Evolutionary conservation across 139 green algal species (phyloP).

Genomic region (Picochlorum costavermella): DNA sequence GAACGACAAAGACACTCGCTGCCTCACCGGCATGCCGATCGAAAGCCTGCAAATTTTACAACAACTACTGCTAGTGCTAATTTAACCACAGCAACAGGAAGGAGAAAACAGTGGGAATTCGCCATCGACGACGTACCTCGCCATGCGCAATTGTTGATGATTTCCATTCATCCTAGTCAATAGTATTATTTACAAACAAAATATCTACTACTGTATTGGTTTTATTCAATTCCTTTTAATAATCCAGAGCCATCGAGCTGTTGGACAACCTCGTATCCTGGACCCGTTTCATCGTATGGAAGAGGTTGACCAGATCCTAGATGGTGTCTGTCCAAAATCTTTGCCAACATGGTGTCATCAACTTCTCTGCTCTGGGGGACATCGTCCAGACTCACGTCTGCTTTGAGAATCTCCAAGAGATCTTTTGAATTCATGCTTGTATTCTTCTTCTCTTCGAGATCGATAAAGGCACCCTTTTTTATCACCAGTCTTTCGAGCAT

Average conservation of each 20-base stretch:
- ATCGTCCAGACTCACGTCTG: slow-evolving; percentile 36
- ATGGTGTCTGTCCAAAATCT: slow-evolving; percentile 64
- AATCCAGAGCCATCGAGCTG: slow-evolving; percentile 39
- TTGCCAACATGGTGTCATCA: slow-evolving; percentile 50
- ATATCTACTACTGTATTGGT: too few species aligned
- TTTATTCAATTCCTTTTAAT: slow-evolving; percentile 38
- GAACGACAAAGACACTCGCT: too few species aligned
- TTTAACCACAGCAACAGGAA: too few species aligned
- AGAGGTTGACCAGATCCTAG: slow-evolving; percentile 24
- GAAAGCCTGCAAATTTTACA: too few species aligned
- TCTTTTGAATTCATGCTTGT: slow-evolving; percentile 51
- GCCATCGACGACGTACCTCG: too few species aligned
- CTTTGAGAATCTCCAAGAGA: slow-evolving; percentile 68
- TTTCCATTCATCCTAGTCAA: too few species aligned
- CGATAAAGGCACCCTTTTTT: slow-evolving; percentile 90
- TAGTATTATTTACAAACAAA: too few species aligned
- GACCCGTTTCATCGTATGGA: slow-evolving; percentile 37
- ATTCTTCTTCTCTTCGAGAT: slow-evolving; percentile 29
- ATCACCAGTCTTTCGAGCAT: slow-evolving; percentile 88
- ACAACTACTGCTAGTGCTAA: too few species aligned
- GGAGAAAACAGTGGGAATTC: too few species aligned
- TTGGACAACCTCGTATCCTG: slow-evolving; percentile 20
- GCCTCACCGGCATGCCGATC: too few species aligned
- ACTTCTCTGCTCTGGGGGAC: slow-evolving; percentile 60
- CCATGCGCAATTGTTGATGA: too few species aligned